Evolutionary conservation across 2,329 filamentous ascomycete genomes (phyloP), one percentile per base, ranked within the genome.

Genomic region (Onygenales sp.): DNA sequence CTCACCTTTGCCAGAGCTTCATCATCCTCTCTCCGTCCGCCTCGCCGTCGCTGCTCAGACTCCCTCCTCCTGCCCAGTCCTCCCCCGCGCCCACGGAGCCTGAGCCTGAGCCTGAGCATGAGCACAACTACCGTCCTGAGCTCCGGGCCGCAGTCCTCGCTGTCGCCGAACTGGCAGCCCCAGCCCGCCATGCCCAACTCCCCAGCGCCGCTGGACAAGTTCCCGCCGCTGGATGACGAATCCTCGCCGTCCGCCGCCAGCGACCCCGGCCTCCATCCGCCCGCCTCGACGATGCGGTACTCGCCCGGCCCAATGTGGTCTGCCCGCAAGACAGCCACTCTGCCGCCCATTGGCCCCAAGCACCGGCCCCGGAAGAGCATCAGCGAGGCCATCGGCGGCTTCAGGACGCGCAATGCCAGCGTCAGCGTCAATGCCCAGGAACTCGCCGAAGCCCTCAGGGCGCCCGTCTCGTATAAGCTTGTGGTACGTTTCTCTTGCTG

Each of bases 361-460:
- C 87, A 91, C 65, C 75, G 75, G 14, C 78, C 86, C 59, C 89
- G 93, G 67, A 94, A 92, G 78, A 95, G 90, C 71, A 80, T 96
- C 61, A 84, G 83, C 63, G 89, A 95, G 70, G 89, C 92, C n/a
- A 81, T 96, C 59, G 83, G 82, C 61, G 90, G 83, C 2, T 92
- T 96, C 62, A 79, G 89, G 59, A 84, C 81, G 39, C 80, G 90
- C 63, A 88, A 85, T 63, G 88, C 82, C 50, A 97, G 91, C 69
- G 85, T 96, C 63, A 91, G 85, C 73, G 88, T 92, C 67, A 95
- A 95, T 72, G 91, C 90, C 52, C 89, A 94, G 56, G 92, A 97
- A 71, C 83, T 98, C 63, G 91, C 90, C 44, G 89, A 93, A 69
- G 90, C 91, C 51, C 79, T 98, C 56, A 88, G 86, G 65, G 92